Evolutionary conservation across 257 asterid species (phyloP), one percentile per base, ranked within the genome.

Genomic region (Lithospermum erythrorhizon): DNA sequence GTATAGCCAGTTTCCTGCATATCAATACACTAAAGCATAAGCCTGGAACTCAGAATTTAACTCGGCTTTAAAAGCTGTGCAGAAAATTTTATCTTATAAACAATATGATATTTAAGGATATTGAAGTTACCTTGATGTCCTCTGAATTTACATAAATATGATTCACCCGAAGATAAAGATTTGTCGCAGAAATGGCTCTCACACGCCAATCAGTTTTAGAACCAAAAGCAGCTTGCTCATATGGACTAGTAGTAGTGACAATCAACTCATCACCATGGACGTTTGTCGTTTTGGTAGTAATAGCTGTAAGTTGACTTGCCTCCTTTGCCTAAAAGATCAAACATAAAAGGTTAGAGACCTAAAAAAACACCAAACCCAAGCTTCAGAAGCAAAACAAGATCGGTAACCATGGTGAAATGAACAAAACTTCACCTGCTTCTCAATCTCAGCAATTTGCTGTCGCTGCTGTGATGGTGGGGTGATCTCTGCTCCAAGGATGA

Each of bases 201-300:
- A 93, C 97, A 68, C 99, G 99, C 99, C 99, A 93, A 80, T 93
- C 96, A 3, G 97, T 93, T 79, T 89, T 89, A 2, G 97, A 78
- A n/a, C 87, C 91, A 67, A 76, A 84, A 58, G 93, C 82, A 51
- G 89, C 82, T 72, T 93, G 99, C 78, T 86, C 97, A 54, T 84
- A 93, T 5, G 99, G 99, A 78, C 99, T 93, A 6, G 90, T 93
- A 0, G 99, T 93, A 53, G 96, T 89, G 49, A 93, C 99, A 22
- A 89, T 89, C 55, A 93, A 74, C 62, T 86, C 94, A 24, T 93
- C 99, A 25, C 99, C 99, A 58, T 93, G 99, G 32, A 86, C 95
- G 58, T 93, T 93, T 58, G 96, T 83, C 53, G 99, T 93, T 72
- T 78, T 81, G 47, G 99, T 93, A 35, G 99, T 93, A 73, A 93